A percentile compares a stretch with the other conserved stretches of the same genome.
These are phyloP conservation scores for Colletotrichum lupini DNA, from an alignment of 2,329 filamentous ascomycete species.

Conservation along the genomic window DNA sequence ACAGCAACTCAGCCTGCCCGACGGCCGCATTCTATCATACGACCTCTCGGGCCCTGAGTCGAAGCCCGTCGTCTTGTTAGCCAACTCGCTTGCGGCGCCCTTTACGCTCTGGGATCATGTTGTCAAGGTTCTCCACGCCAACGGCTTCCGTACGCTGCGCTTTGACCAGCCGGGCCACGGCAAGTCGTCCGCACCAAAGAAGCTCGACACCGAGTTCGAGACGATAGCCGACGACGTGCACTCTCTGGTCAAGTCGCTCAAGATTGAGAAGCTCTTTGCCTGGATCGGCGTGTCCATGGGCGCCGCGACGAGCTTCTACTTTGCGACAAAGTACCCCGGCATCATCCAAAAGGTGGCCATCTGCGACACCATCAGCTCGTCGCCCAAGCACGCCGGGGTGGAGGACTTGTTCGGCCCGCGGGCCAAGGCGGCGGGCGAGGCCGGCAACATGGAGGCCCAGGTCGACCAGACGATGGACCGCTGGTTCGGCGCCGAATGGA, in stretches of 20 bases:
- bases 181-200: conserved; percentile 46
- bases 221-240: conserved; percentile 51
- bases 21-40: conserved; percentile 44
- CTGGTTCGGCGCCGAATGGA: conserved; percentile 54
- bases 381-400: conserved; percentile 48
- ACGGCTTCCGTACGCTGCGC: conserved; percentile 53
- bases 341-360: conserved; percentile 50
- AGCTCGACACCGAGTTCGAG: conserved; percentile 51
- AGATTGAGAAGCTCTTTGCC: conserved; percentile 46
- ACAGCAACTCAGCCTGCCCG: conserved; percentile 39
- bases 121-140: conserved; percentile 45
- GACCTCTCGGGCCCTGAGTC: conserved; percentile 40
- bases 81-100: conserved; percentile 52
- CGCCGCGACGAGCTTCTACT: conserved; percentile 52
- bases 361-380: conserved; percentile 53
- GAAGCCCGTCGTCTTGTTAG: conserved; percentile 49
- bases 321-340: conserved; percentile 50
- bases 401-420: conserved; percentile 50
- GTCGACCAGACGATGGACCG: conserved; percentile 49
- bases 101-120: conserved; percentile 53
- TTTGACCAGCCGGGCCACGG: conserved; percentile 58
- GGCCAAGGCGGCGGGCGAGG: conserved; percentile 46
- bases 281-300: conserved; percentile 61
- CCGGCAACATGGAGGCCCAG: conserved; percentile 44
- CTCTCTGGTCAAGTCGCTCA: conserved; percentile 46